Base-by-base conservation (phyloP, 306 rosid genomes). In the Cicer pinnatifidum region DNA sequence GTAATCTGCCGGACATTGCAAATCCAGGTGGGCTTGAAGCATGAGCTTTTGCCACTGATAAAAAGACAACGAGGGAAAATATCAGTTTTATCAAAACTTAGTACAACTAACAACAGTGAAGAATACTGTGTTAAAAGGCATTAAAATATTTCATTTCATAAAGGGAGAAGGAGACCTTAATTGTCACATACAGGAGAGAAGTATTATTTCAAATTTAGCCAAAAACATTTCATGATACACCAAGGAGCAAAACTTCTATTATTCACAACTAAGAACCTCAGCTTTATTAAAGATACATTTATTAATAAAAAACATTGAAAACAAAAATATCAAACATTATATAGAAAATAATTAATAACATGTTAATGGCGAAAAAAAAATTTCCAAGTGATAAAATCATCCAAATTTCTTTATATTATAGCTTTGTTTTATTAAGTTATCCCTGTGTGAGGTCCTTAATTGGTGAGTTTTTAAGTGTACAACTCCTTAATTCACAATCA, bases 21-120 rank as follows among this genome's bases (percentile, higher is more conserved):
- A 85, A 82, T 73, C 84, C 88, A 4, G 86, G 88, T 33, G 88
- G 84, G 57, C 63, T 46, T 12, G 84, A 68, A 63, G 82, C 67
- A 77, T 73, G 84, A 62, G 82, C 76, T 54, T 73, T 82, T 35
- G 84, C 63, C 81, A 78, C 73, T 71, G 82, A 46, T 23, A 72
- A 59, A 44, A 72, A 47, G 68, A 59, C 43, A 71, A 19, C 28
- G 33, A 60, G 73, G 19, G 59, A 46, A 71, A 71, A 66, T 7
- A 41, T 83, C 72, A 83, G 72, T 60, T 23, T 37, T 16, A 71
- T 75, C 44, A 52, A 60, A 53, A 37, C 71, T 15, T 19, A 51
- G 72, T 5, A 70, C 70, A 7, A 39, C 38, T 45, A 51, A 50
- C 71, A 59, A 73, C 67, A 54, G 54, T 11, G 11, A 60, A 66